Percentiles rank a stretch among this genome's conserved stretches.
Evolutionary conservation across 345 rosid genomes (phyloP).

Genomic region (Lepidium sativum): DNA sequence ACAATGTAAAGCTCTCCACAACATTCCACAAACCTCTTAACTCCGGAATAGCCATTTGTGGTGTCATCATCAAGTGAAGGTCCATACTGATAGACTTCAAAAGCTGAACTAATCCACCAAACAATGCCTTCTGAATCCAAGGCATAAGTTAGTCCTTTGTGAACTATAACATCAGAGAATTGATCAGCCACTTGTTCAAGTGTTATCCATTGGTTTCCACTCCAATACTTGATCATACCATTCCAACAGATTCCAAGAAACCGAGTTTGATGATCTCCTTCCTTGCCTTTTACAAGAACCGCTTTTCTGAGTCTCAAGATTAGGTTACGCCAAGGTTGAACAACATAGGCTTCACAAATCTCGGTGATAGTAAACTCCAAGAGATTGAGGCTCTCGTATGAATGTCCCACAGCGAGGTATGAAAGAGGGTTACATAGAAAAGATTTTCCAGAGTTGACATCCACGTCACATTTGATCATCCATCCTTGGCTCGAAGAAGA

Average conservation of each 20-base stretch:
- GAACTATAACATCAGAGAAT: background rate
- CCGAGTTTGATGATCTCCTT: background rate
- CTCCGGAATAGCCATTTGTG: background rate
- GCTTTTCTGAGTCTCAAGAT: background rate
- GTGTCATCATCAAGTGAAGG: background rate
- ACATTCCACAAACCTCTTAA: background rate
- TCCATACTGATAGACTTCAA: background rate
- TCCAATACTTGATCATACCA: background rate
- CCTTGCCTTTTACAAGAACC: background rate
- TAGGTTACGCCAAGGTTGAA: background rate
- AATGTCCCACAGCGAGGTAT: no score
- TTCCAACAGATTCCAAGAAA: background rate
- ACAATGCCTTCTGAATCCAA: background rate
- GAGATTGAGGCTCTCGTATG: background rate
- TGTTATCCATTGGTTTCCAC: background rate
- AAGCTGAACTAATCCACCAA: background rate
- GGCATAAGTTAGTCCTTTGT: background rate
- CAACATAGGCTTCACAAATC: background rate
- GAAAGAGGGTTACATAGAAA: no score
- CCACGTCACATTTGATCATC: background rate
- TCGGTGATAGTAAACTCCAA: background rate
- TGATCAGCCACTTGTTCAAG: background rate
- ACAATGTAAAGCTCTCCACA: constrained; percentile 3
- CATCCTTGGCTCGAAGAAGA: background rate
- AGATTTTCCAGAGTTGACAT: background rate